Evolutionary conservation across 1,284 basidiomycete genomes (phyloP).

Genomic region (Leccinum ponderosum): DNA sequence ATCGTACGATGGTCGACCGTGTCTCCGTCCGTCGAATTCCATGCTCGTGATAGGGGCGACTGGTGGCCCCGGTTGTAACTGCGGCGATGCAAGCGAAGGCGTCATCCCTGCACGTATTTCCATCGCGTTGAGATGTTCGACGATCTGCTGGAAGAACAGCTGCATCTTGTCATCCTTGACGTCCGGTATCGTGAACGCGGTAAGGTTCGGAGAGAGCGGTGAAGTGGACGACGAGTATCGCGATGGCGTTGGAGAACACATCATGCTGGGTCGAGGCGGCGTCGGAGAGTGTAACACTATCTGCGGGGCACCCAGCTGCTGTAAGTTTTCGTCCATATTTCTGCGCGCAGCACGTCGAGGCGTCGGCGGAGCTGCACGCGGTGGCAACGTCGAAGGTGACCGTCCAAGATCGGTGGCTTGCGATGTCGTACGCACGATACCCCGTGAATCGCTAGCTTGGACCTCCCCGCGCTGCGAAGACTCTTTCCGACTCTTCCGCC

Average conservation of each 20-base stretch:
- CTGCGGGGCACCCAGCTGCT: slow-evolving; percentile 18
- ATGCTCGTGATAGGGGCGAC: slow-evolving; percentile 21
- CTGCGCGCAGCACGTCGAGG: slow-evolving; percentile 44
- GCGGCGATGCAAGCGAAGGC: slow-evolving; percentile 21
- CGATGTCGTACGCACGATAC: slow-evolving; percentile 24
- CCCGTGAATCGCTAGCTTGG: background rate
- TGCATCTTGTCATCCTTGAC: slow-evolving; percentile 66
- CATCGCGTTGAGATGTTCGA: slow-evolving; percentile 76
- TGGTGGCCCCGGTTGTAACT: slow-evolving; percentile 12
- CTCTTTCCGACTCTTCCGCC: slow-evolving; percentile 34
- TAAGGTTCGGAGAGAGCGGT: slow-evolving; percentile 37
- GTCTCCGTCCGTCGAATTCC: slow-evolving; percentile 18
- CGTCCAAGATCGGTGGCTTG: slow-evolving; percentile 30
- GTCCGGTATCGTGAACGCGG: slow-evolving; percentile 38
- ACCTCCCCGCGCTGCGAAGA: slow-evolving; percentile 13
- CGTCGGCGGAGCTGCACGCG: slow-evolving; percentile 60
- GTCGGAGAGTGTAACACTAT: slow-evolving; percentile 35
- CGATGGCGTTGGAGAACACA: slow-evolving; percentile 32
- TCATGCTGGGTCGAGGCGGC: slow-evolving; percentile 25
- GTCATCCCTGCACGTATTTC: slow-evolving; percentile 42
- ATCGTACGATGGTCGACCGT: slow-evolving; percentile 12
- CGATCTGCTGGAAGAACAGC: slow-evolving; percentile 79
- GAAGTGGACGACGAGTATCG: slow-evolving; percentile 23
- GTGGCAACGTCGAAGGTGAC: slow-evolving; percentile 43
- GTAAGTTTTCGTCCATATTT: slow-evolving; percentile 20